Evolutionary conservation across 331 rosid genomes (phyloP).

Genomic region (Prunus yedoensis): DNA sequence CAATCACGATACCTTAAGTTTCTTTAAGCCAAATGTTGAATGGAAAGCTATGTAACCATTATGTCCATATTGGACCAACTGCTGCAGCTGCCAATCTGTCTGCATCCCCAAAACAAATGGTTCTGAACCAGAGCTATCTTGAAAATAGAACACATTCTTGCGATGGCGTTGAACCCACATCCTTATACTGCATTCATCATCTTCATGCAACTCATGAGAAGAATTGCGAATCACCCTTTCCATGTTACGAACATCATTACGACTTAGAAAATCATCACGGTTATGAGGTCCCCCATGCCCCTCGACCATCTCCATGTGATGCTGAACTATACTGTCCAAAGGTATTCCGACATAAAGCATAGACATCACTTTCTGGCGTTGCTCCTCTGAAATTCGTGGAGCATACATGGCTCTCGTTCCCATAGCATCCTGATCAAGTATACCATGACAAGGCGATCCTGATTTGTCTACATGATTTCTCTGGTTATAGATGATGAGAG

Average conservation of each 20-base stretch:
- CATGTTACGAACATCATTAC: constrained; percentile 83
- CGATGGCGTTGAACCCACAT: constrained; percentile 73
- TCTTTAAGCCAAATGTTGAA: constrained; percentile 62
- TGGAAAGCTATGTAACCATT: constrained; percentile 55
- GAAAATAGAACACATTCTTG: constrained; percentile 63
- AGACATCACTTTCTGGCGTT: constrained; percentile 75
- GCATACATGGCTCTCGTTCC: constrained; percentile 95
- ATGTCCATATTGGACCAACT: constrained; percentile 68
- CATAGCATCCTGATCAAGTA: constrained; percentile 64
- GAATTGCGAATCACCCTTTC: constrained; percentile 67
- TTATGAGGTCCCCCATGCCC: constrained; percentile 70
- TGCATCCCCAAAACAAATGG: constrained; percentile 70
- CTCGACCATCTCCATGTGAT: constrained; percentile 63
- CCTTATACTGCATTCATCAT: constrained; percentile 59
- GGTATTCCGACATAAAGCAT: constrained; percentile 72
- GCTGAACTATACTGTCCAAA: constrained; percentile 64
- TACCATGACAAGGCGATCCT: constrained; percentile 76
- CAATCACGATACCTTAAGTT: constrained; percentile 52
- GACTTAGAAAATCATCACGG: constrained; percentile 78
- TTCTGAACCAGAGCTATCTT: constrained; percentile 43
- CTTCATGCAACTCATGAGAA: constrained; percentile 50
- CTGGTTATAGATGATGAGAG: constrained; percentile 72
- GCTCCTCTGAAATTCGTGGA: constrained; percentile 74
- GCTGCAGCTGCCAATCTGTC: constrained; percentile 87
- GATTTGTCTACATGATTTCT: constrained; percentile 68